Evolutionary conservation across 768 basidiomycete genomes (phyloP).

Genomic region (Leucocoprinus sp.): DNA sequence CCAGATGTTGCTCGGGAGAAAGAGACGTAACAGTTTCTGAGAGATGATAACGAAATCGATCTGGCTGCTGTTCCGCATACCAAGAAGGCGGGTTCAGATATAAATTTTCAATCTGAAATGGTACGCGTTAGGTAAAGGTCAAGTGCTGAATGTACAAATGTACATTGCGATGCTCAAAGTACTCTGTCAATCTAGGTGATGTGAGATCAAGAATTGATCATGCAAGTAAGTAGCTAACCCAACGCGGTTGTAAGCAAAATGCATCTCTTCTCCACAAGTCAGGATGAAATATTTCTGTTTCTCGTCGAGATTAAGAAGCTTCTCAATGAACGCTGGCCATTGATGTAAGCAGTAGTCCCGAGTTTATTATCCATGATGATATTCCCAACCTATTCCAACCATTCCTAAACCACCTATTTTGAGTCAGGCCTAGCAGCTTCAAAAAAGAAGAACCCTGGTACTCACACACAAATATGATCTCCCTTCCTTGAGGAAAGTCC

Average conservation of each 20-base stretch:
- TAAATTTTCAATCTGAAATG: slow-evolving; percentile 36
- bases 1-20: slow-evolving; percentile 30
- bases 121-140: not conserved
- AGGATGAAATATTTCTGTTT: slow-evolving; percentile 40
- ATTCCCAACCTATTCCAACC: slow-evolving; percentile 45
- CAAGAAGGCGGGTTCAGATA: slow-evolving; percentile 50
- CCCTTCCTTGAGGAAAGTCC: slow-evolving; percentile 13
- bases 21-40: slow-evolving; percentile 39
- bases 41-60: slow-evolving; percentile 43
- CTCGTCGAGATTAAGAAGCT: slow-evolving; percentile 50
- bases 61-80: slow-evolving; percentile 52
- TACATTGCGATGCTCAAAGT: slow-evolving; percentile 48
- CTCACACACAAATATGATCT: slow-evolving; percentile 23
- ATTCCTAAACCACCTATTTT: slow-evolving; percentile 48
- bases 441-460: not conserved
- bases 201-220: not conserved
- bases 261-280: slow-evolving; percentile 51
- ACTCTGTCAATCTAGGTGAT: slow-evolving; percentile 37
- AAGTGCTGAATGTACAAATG: not conserved
- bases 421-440: slow-evolving; percentile 11
- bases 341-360: not conserved
- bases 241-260: slow-evolving; percentile 51
- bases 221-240: slow-evolving; percentile 22
- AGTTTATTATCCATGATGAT: not conserved
- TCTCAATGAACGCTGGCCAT: slow-evolving; percentile 55